phyloP scores from a whole-genome alignment of 768 basidiomycete genomes.

The Infundibulicybe gibba region DNA sequence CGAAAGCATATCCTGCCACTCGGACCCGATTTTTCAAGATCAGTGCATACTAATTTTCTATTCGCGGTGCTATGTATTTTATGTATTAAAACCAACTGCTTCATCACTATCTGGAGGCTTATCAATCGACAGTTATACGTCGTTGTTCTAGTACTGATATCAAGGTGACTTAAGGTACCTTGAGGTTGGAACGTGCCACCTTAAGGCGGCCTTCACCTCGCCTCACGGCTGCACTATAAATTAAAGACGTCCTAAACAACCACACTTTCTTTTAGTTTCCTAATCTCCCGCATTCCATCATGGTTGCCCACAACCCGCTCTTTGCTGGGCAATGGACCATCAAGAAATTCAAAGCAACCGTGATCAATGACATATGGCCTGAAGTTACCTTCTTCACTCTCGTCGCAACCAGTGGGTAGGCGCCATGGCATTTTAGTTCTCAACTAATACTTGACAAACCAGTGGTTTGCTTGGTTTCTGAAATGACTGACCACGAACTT shows the following conservation, averaged over 20 bases:
- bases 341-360: constrained; percentile 53
- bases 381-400: constrained; percentile 60
- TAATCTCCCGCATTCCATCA: constrained; percentile 10
- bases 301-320: constrained; percentile 44
- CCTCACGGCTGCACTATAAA: no score
- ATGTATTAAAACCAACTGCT: no score
- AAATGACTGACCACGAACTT: constrained; percentile 44
- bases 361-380: constrained; percentile 66
- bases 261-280: background rate
- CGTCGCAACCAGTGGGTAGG: constrained; percentile 48
- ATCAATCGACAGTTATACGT: no score
- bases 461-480: constrained; percentile 60
- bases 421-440: background rate
- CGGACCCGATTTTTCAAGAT: no score
- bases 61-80: no score
- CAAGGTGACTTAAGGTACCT: no score
- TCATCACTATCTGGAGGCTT: no score
- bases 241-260: background rate
- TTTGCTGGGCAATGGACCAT: constrained; percentile 43
- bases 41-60: no score
- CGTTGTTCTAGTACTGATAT: no score
- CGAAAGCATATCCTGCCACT: no score
- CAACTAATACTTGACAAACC: background rate
- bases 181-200: no score
- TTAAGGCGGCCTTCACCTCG: no score